These are phyloP conservation scores for Trichoderma atroviride DNA, from an alignment of 2,329 filamentous ascomycete species.

Conservation along the genomic window DNA sequence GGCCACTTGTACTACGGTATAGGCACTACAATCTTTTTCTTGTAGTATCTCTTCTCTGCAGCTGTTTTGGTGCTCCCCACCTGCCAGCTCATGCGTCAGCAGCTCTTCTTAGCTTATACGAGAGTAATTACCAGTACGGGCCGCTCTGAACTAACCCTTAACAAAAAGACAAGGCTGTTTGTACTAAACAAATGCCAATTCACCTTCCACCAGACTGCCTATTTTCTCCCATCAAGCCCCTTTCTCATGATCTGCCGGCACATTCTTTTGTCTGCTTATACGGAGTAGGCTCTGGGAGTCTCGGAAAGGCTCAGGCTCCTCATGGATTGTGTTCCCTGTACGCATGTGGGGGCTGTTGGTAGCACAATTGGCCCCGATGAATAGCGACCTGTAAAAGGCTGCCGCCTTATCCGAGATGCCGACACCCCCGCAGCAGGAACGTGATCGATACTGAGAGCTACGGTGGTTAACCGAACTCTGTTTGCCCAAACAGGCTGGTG, in stretches of 20 bases:
- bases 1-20: neutral
- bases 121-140: neutral
- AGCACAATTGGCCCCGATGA: neutral
- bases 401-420: slow-evolving; percentile 19
- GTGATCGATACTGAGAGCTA: neutral
- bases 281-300: neutral
- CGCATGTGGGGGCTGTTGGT: neutral
- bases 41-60: neutral
- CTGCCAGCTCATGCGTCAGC: neutral
- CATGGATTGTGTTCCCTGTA: neutral
- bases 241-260: neutral
- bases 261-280: neutral
- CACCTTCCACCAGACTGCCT: neutral
- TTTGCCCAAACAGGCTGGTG: neutral
- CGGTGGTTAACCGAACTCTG: neutral
- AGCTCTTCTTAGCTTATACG: neutral
- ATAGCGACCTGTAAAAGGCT: neutral
- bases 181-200: neutral
- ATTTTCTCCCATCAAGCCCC: neutral
- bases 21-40: neutral
- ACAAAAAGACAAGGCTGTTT: neutral
- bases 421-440: neutral
- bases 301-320: neutral
- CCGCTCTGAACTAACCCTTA: too few relatives aligned
- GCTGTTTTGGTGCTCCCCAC: neutral